Percentiles rank a stretch among this genome's conserved stretches.
These are phyloP conservation scores for Saccharomyces pastorianus DNA, from an alignment of 1,139 yeast species.

Conservation along the genomic window DNA sequence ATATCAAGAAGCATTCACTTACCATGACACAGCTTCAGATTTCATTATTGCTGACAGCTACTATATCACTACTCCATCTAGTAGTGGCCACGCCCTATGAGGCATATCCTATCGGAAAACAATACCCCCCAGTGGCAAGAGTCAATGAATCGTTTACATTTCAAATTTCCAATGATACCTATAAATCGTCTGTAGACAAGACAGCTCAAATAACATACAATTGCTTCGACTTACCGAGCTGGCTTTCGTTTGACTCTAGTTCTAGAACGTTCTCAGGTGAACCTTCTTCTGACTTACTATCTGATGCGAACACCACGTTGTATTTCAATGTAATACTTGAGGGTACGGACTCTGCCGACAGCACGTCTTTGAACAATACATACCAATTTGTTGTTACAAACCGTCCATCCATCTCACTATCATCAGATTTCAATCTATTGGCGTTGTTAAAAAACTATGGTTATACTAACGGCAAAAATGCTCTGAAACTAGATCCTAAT, in stretches of 20 bases:
- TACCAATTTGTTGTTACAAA: conserved; percentile 55
- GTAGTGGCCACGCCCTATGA: conserved; percentile 39
- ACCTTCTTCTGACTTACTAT: conserved; percentile 44
- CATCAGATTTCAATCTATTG: conserved; percentile 36
- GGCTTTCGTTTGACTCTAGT: conserved; percentile 65
- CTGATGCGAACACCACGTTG: conserved; percentile 33
- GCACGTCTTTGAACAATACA: conserved; percentile 37
- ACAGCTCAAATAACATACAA: conserved; percentile 43
- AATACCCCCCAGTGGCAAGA: conserved; percentile 82
- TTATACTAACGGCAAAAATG: conserved; percentile 62
- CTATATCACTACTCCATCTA: not conserved
- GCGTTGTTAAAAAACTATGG: conserved; percentile 51
- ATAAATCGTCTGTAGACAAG: conserved; percentile 39
- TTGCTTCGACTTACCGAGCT: conserved; percentile 54
- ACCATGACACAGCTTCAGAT: not conserved
- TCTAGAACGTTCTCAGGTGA: conserved; percentile 63
- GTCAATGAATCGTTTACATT: conserved; percentile 54
- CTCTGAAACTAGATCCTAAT: conserved; percentile 68
- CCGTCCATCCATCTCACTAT: conserved; percentile 42
- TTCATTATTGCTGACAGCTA: not conserved
- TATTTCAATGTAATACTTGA: conserved; percentile 39
- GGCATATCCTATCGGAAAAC: conserved; percentile 76
- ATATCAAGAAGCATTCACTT: not conserved
- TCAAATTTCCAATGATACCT: conserved; percentile 65
- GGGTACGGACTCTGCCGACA: conserved; percentile 56